Conservation (phyloP, 192 early-diverging fungal genomes). For the Piromyces finnis region DNA sequence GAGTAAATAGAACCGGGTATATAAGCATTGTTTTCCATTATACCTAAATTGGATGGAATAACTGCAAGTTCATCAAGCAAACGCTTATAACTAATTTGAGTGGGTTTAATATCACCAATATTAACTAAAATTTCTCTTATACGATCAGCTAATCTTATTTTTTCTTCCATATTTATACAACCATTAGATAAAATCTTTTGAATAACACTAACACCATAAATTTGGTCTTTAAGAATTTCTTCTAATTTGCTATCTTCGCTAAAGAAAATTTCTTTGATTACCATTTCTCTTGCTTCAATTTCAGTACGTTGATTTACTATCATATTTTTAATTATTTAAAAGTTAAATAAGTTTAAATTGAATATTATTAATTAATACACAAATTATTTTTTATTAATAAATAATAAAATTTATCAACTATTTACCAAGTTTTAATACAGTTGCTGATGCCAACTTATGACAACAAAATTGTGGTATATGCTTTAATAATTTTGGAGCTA, state of each 20-base stretch:
- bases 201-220: constrained; percentile 68
- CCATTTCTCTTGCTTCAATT: constrained; percentile 66
- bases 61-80: constrained; percentile 57
- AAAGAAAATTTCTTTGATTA: constrained; percentile 72
- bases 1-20: not conserved
- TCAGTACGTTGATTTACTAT: constrained; percentile 70
- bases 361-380: too few species aligned
- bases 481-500: constrained; percentile 64
- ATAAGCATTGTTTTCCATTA: not conserved
- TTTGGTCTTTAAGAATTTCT: constrained; percentile 48
- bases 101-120: constrained; percentile 6
- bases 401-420: too few species aligned
- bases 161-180: constrained; percentile 58
- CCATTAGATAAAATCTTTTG: constrained; percentile 74
- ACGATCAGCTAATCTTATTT: constrained; percentile 53
- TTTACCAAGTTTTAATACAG: constrained; percentile 60
- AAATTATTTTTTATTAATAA: too few species aligned
- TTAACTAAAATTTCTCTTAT: constrained; percentile 30
- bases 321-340: too few species aligned
- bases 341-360: too few species aligned
- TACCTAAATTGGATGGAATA: constrained; percentile 3
- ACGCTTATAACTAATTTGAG: constrained; percentile 58
- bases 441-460: constrained; percentile 76
- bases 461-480: constrained; percentile 65
- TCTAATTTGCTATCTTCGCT: constrained; percentile 15